phyloP scores from a whole-genome alignment of 2,329 filamentous ascomycete species.

The Escovopsis sp. region DNA sequence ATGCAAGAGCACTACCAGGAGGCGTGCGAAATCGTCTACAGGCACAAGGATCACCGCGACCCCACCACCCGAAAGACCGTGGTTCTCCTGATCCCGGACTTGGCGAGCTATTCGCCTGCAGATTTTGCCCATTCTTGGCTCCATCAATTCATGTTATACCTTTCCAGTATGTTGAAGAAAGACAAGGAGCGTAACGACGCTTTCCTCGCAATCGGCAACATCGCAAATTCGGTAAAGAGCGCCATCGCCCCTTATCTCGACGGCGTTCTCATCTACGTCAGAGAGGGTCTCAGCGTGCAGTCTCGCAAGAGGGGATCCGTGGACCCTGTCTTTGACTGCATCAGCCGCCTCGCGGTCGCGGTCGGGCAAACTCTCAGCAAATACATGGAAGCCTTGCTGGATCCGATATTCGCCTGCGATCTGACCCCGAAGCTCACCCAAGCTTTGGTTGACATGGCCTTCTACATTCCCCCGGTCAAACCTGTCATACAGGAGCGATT shows the following conservation, averaged over 20 bases:
- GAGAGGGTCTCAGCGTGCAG: conserved; percentile 75
- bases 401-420: conserved; percentile 94
- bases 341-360: conserved; percentile 88
- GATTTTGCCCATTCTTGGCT: conserved; percentile 82
- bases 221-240: conserved; percentile 91
- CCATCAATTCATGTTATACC: conserved; percentile 92
- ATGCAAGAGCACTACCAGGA: conserved; percentile 93
- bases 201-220: conserved; percentile 89
- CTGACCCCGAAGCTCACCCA: conserved; percentile 88
- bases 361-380: conserved; percentile 96
- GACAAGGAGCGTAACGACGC: conserved; percentile 89
- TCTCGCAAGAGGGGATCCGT: conserved; percentile 51
- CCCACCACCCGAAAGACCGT: conserved; percentile 77
- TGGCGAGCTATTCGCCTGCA: conserved; percentile 81
- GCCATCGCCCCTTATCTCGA: conserved; percentile 92
- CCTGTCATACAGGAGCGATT: conserved; percentile 85
- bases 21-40: conserved; percentile 81
- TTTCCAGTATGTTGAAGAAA: conserved; percentile 86
- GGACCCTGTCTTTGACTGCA: conserved; percentile 87
- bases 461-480: conserved; percentile 93
- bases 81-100: conserved; percentile 77
- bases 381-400: conserved; percentile 90
- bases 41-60: conserved; percentile 87
- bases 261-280: conserved; percentile 82
- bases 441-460: conserved; percentile 94